These are phyloP conservation scores for Cryphonectria carpinicola DNA, from an alignment of 2,329 filamentous ascomycete species.

Conservation along the genomic window DNA sequence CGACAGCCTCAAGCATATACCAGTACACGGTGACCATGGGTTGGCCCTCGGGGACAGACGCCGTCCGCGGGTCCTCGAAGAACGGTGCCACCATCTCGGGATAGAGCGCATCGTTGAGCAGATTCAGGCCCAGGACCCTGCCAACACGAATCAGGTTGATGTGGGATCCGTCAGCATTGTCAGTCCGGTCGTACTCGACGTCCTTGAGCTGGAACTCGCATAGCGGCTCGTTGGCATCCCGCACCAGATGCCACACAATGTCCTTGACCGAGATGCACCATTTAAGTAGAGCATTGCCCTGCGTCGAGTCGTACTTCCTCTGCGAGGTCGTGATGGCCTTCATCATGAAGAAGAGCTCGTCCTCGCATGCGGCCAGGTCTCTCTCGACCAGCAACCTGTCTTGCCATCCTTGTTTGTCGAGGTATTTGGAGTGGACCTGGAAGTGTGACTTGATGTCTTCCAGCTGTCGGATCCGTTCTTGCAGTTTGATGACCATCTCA, in stretches of 20 bases:
- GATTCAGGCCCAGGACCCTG: slow-evolving; percentile 84
- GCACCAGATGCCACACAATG: slow-evolving; percentile 96
- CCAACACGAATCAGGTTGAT: slow-evolving; percentile 90
- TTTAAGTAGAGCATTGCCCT: slow-evolving; percentile 78
- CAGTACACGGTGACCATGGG: slow-evolving; percentile 95
- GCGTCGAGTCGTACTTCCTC: slow-evolving; percentile 76
- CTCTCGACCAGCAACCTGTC: slow-evolving; percentile 87
- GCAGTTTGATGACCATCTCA: slow-evolving; percentile 87
- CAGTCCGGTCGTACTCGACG: slow-evolving; percentile 90
- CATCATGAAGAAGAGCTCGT: slow-evolving; percentile 99
- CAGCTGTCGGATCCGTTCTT: slow-evolving; percentile 89
- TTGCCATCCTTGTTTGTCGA: slow-evolving; percentile 90
- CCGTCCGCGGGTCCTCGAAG: slow-evolving; percentile 62
- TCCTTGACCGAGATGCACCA: slow-evolving; percentile 95
- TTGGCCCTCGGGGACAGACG: slow-evolving; percentile 60
- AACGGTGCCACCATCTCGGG: slow-evolving; percentile 96
- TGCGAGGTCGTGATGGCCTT: slow-evolving; percentile 98
- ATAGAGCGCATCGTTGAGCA: slow-evolving; percentile 88
- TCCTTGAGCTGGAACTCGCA: slow-evolving; percentile 92
- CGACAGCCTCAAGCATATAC: slow-evolving; percentile 98
- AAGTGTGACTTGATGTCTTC: slow-evolving; percentile 97
- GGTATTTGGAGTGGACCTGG: slow-evolving; percentile 84
- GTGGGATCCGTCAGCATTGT: slow-evolving; percentile 96
- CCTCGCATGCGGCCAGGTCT: slow-evolving; percentile 86
- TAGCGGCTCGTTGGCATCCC: slow-evolving; percentile 82